phyloP scores from a whole-genome alignment of 2,329 filamentous ascomycete genomes.

The Penicillium capsulatum region DNA sequence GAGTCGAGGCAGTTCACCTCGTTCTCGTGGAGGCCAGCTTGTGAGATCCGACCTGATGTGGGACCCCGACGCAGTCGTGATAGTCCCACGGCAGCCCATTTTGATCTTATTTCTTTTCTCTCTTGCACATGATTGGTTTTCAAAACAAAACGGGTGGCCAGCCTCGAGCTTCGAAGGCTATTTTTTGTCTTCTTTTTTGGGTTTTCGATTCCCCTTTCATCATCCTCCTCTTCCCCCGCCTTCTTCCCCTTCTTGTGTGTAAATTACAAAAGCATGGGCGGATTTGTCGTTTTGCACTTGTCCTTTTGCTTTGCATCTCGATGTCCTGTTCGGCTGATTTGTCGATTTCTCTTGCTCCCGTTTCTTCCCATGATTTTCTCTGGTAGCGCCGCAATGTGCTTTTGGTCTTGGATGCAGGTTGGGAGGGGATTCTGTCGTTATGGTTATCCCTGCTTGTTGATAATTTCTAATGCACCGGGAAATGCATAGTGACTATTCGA shows the following conservation, averaged over 20 bases:
- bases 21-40: background rate
- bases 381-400: conserved; percentile 6
- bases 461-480: conserved; percentile 16
- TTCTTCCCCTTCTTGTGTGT: conserved; percentile 19
- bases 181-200: background rate
- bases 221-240: background rate
- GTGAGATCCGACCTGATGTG: conserved; percentile 5
- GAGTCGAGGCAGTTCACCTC: too few species aligned
- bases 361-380: conserved; percentile 16
- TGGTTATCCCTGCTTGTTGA: conserved; percentile 6
- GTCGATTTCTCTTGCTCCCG: conserved; percentile 16
- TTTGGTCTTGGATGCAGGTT: conserved; percentile 15
- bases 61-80: conserved; percentile 2
- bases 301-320: conserved; percentile 16
- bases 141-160: conserved; percentile 14
- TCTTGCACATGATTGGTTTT: conserved; percentile 15
- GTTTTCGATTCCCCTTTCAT: conserved; percentile 4
- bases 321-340: conserved; percentile 17
- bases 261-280: conserved; percentile 38
- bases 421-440: conserved; percentile 12
- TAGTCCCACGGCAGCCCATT: background rate
- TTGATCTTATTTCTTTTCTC: conserved; percentile 6
- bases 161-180: conserved; percentile 12
- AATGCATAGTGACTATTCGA: background rate
- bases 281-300: conserved; percentile 23